Conservation (phyloP, 805 yeast species). For the Alloascoidea hylecoeti region DNA sequence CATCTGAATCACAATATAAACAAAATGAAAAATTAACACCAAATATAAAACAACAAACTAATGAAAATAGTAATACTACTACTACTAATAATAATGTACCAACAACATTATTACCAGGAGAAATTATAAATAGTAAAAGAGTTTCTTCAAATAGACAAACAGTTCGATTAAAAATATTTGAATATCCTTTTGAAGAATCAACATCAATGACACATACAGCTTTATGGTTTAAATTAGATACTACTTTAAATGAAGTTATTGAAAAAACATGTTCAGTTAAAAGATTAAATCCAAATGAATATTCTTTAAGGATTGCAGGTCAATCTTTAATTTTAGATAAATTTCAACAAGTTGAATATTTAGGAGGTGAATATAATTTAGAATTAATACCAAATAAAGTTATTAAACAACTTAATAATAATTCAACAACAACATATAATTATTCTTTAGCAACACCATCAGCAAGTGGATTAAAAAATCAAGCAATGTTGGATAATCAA, state of each 20-base stretch:
- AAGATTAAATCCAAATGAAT: conserved; percentile 20
- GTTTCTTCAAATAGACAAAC: conserved; percentile 2
- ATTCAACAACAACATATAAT: not conserved
- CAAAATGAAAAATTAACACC: conserved; percentile 41
- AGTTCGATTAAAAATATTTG: conserved; percentile 17
- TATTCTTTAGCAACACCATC: conserved; percentile 1
- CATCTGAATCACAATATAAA: conserved; percentile 26
- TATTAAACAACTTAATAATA: not conserved
- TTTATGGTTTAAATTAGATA: conserved; percentile 18
- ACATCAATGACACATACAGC: conserved; percentile 13
- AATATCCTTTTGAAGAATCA: conserved; percentile 16
- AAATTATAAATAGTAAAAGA: too few relatives aligned
- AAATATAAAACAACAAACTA: not conserved
- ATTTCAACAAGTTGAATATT: conserved; percentile 13
- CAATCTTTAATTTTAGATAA: conserved; percentile 18
- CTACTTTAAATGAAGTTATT: conserved; percentile 21
- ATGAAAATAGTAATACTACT: not conserved
- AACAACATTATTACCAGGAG: not conserved
- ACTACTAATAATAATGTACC: conserved; percentile 4
- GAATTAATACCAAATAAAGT: not conserved
- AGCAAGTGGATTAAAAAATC: not conserved
- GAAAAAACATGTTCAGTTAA: conserved; percentile 20
- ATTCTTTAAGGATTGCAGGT: conserved; percentile 19
- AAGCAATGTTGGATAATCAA: not conserved
- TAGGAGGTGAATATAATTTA: not conserved